Evolutionary conservation across 768 basidiomycete genomes (phyloP).

Genomic region (Mycena galopus): DNA sequence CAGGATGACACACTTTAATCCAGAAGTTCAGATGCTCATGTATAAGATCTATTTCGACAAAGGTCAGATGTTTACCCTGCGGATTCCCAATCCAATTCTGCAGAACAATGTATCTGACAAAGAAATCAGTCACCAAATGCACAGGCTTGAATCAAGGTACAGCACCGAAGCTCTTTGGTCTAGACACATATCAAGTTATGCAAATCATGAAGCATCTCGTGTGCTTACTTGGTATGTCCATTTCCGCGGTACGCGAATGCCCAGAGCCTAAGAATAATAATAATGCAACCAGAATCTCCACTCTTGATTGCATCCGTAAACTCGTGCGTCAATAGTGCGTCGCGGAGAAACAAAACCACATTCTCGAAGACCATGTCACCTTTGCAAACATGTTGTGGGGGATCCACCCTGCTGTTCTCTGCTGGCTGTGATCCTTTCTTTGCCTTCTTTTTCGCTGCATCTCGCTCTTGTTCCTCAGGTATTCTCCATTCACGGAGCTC

Average conservation of each 20-base stretch:
- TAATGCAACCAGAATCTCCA: slow-evolving; percentile 45
- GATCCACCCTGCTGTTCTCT: background rate
- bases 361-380: slow-evolving; percentile 44
- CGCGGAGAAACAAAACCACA: slow-evolving; percentile 43
- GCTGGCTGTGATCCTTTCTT: slow-evolving; percentile 4
- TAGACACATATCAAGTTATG: slow-evolving; percentile 44
- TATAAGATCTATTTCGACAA: slow-evolving; percentile 46
- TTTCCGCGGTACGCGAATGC: slow-evolving; percentile 41
- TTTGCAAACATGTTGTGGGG: background rate
- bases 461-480: slow-evolving; percentile 6
- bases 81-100: slow-evolving; percentile 51
- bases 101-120: slow-evolving; percentile 41
- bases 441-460: background rate
- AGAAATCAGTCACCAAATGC: background rate
- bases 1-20: slow-evolving; percentile 39
- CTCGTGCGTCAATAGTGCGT: slow-evolving; percentile 41
- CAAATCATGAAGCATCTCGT: slow-evolving; percentile 44
- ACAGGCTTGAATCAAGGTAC: background rate
- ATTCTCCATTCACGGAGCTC: slow-evolving; percentile 27
- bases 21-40: slow-evolving; percentile 43
- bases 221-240: slow-evolving; percentile 45
- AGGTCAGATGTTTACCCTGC: slow-evolving; percentile 37
- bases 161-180: slow-evolving; percentile 41
- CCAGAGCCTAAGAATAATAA: slow-evolving; percentile 38
- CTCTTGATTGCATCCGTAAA: slow-evolving; percentile 46